phyloP scores from a whole-genome alignment of 768 basidiomycete genomes.

The Amanita molliuscula region DNA sequence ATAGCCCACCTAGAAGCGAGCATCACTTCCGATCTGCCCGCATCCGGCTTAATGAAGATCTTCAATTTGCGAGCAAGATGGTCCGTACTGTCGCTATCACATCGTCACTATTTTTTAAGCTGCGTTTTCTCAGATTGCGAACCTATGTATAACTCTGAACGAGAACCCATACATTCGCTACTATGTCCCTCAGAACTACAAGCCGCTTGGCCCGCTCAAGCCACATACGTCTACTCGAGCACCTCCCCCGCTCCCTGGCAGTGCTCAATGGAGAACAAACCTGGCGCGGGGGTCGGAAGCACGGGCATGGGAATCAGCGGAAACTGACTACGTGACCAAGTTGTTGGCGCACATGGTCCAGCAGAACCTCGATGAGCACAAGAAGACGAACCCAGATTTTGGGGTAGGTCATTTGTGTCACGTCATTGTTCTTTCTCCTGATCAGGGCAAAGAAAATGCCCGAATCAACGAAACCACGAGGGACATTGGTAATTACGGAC shows the following conservation, averaged over 20 bases:
- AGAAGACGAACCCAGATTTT: constrained; percentile 78
- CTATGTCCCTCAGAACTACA: constrained; percentile 76
- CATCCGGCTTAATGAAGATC: constrained; percentile 78
- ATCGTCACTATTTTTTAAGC: constrained; percentile 2
- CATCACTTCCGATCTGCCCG: constrained; percentile 56
- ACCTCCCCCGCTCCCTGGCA: constrained; percentile 53
- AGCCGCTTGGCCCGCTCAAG: constrained; percentile 77
- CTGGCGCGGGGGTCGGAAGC: constrained; percentile 66
- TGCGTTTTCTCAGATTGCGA: constrained; percentile 51
- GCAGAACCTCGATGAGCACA: constrained; percentile 75
- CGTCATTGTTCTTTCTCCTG: constrained; percentile 3
- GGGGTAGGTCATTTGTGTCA: constrained; percentile 46
- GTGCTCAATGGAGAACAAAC: constrained; percentile 70
- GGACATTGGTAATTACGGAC: constrained; percentile 86
- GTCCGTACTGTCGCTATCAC: constrained; percentile 27
- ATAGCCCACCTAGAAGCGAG: constrained; percentile 72
- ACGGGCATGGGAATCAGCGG: constrained; percentile 57
- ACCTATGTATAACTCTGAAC: constrained; percentile 80
- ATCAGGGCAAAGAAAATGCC: constrained; percentile 33
- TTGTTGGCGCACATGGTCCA: constrained; percentile 83
- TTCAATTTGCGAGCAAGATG: constrained; percentile 63
- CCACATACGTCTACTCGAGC: constrained; percentile 55
- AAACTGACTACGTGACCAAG: constrained; percentile 71
- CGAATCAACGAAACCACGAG: constrained; percentile 57
- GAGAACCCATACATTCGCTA: constrained; percentile 93